Evolutionary conservation across 805 yeast species (phyloP).

Genomic region (Yarrowia yakushimensis): DNA sequence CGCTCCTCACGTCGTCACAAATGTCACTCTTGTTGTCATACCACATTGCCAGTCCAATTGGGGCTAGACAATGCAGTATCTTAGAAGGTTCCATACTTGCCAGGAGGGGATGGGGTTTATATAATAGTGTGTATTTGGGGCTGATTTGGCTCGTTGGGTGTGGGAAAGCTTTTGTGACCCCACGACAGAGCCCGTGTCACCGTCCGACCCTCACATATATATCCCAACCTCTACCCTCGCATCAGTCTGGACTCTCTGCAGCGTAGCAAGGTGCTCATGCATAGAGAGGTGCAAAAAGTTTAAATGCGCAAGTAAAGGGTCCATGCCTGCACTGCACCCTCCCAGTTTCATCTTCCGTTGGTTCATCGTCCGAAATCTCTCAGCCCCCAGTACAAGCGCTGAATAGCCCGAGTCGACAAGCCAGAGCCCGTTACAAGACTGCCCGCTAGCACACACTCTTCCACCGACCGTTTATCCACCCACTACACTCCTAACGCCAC

Average conservation of each 20-base stretch:
- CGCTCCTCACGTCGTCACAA: too few relatives aligned
- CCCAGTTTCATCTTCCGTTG: background rate
- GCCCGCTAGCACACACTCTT: background rate
- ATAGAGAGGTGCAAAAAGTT: slow-evolving; percentile 4
- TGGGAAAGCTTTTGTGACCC: too few relatives aligned
- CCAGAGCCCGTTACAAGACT: background rate
- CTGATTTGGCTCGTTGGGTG: background rate
- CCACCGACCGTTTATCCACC: background rate
- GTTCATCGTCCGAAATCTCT: slow-evolving; percentile 1
- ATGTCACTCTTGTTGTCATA: too few relatives aligned
- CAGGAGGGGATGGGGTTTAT: background rate
- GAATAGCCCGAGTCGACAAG: background rate
- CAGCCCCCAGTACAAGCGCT: background rate
- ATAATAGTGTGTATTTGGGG: background rate
- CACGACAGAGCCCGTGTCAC: too few relatives aligned
- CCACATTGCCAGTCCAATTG: too few relatives aligned
- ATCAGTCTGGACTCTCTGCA: background rate
- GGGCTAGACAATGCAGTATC: too few relatives aligned
- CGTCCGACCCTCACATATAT: background rate
- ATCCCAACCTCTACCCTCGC: background rate
- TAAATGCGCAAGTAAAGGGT: slow-evolving; percentile 21
- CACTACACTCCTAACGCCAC: background rate
- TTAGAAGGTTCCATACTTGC: background rate
- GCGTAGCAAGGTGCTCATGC: slow-evolving; percentile 13
- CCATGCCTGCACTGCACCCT: slow-evolving; percentile 16